Base-by-base conservation (phyloP, 176 grass and related monocot species). In the Neostapfia colusana region DNA sequence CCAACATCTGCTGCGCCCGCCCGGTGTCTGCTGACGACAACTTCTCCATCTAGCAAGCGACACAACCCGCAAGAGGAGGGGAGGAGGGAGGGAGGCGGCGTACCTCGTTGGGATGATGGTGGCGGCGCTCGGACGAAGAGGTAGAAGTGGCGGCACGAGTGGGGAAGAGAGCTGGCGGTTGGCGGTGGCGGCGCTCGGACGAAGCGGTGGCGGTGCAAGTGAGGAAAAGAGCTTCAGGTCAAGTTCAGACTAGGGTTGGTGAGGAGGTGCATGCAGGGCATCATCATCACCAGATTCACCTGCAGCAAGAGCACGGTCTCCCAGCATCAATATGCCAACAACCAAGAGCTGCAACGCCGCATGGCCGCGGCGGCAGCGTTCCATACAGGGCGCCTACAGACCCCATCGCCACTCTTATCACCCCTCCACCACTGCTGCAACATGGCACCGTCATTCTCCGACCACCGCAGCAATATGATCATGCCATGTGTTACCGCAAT, bases 361-460 rank as follows among this genome's bases (percentile, higher is more conserved):
- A 77, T 55, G 65, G 69, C 65, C 23, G 38, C 69, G 0, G 18
- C 70, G 1, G n/a, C n/a, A n/a, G 74, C 44, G 2, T 91, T 88
- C 84, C 84, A 86, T 21, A 72, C 42, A 86, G 81, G 55, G 68
- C 69, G 54, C 79, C 82, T 28, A 65, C 76, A 1, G 69, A 80
- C 53, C 57, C 84, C 41, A 81, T 91, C 20, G 31, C 86, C 26
- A 60, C 86, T 42, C 56, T 93, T 64, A 73, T 86, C 39, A 36
- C 89, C 34, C 80, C 81, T 38, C 84, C 86, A 12, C 40, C 71
- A 1, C 16, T 68, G 16, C 48, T 75, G 41, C 81, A 83, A 63
- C 88, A 80, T 77, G 79, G 85, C 20, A 77, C 80, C 2, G 61
- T 67, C 56, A 31, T 82, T 38, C 78, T 97, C 16, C 76, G 57